These are phyloP conservation scores for Cladorrhinum samala DNA, from an alignment of 495 filamentous ascomycete species.

Conservation along the genomic window DNA sequence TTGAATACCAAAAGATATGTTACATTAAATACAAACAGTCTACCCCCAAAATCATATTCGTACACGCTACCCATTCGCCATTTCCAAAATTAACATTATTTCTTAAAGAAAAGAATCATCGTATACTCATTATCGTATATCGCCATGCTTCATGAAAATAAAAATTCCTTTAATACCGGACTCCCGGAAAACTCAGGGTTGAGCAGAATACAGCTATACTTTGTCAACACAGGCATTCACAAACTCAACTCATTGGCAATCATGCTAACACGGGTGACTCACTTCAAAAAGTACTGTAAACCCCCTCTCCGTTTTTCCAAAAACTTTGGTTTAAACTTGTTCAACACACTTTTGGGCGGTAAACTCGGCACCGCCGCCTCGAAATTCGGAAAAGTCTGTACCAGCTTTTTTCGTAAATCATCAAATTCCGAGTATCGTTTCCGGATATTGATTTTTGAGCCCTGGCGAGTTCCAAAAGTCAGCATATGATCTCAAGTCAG, in stretches of 20 bases:
- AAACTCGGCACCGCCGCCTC: constrained; percentile 48
- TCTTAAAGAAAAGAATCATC: constrained; percentile 4
- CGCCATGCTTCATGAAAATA: constrained; percentile 40
- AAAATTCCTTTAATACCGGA: constrained; percentile 51
- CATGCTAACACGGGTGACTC: constrained; percentile 14
- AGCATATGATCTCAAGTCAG: no score
- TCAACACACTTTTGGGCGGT: constrained; percentile 51
- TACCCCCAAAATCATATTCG: no score
- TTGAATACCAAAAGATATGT: no score
- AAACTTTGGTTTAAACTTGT: constrained; percentile 47
- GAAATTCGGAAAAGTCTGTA: constrained; percentile 49
- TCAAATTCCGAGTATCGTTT: constrained; percentile 57
- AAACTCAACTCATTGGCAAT: no score
- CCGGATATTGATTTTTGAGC: constrained; percentile 47
- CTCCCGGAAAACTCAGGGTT: constrained; percentile 54
- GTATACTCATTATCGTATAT: background rate
- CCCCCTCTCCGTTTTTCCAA: constrained; percentile 48
- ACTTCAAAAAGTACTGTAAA: constrained; percentile 54
- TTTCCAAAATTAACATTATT: constrained; percentile 16
- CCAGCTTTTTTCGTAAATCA: constrained; percentile 41
- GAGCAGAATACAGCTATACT: constrained; percentile 46
- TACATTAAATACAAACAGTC: no score
- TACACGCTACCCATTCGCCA: no score
- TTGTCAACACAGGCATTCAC: background rate
- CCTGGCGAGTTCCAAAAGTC: constrained; percentile 33